These are phyloP conservation scores for Starmera caribaea DNA, from an alignment of 805 yeast genomes.

Conservation along the genomic window DNA sequence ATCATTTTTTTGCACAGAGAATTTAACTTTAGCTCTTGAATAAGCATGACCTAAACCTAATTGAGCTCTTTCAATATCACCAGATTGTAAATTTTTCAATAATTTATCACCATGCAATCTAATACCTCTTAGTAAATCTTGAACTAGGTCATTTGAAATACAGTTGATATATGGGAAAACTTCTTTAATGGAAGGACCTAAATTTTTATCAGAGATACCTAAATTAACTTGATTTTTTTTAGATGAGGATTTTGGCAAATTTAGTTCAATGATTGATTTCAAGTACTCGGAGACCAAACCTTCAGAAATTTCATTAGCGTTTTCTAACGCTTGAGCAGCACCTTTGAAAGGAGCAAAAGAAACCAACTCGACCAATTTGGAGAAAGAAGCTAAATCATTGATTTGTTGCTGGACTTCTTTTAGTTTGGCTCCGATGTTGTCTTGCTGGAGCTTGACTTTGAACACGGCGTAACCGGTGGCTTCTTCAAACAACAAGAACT, in stretches of 20 bases:
- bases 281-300: conserved; percentile 92
- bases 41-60: conserved; percentile 98
- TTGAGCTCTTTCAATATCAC: conserved; percentile 97
- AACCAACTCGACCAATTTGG: conserved; percentile 86
- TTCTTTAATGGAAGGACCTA: conserved; percentile 96
- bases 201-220: conserved; percentile 89
- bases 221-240: conserved; percentile 52
- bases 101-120: conserved; percentile 85
- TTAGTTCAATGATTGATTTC: conserved; percentile 81
- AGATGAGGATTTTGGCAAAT: conserved; percentile 65
- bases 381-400: conserved; percentile 75
- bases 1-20: conserved; percentile 96
- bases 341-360: conserved; percentile 98
- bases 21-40: conserved; percentile 98
- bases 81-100: conserved; percentile 84
- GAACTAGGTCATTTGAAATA: conserved; percentile 83
- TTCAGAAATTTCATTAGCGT: conserved; percentile 95
- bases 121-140: conserved; percentile 91
- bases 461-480: conserved; percentile 97
- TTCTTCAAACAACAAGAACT: conserved; percentile 92
- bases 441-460: conserved; percentile 90
- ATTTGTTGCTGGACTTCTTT: conserved; percentile 91
- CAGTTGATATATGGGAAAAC: conserved; percentile 82
- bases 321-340: conserved; percentile 98
- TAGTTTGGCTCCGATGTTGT: conserved; percentile 83